Base-by-base conservation (phyloP, 495 filamentous ascomycete genomes). In the Ramalina intermedia region DNA sequence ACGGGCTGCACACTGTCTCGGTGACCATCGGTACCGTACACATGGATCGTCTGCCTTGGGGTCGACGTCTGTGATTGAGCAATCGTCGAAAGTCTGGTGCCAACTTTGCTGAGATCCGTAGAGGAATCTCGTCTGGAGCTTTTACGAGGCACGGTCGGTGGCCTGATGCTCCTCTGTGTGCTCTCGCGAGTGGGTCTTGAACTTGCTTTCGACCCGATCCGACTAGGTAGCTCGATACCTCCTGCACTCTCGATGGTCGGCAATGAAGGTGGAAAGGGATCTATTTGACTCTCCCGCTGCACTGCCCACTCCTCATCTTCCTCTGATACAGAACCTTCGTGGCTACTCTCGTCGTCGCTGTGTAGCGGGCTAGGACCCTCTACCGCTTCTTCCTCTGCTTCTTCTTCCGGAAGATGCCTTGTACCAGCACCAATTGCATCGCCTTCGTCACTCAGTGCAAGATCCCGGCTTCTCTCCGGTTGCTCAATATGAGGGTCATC, bases 211-310 rank as follows among this genome's bases (percentile, higher is more conserved):
- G 79, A 81, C 16, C 71, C 72, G 26, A 78, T 65, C 35, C 80
- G 74, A 55, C 75, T 82, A n/a, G 79, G 77, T 12, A 82, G 59
- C 57, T 77, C 74, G 51, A 84, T 81, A 41, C 66, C 73, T 49
- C 73, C 77, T 18, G 72, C 77, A 26, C 75, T 66, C 50, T 84
- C 76, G 41, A 86, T 69, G 5, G 68, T 67, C 3, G 79, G 80
- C 21, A 88, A 65, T 3, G 69, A 63, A 4, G 79, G 80, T 14
- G 76, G 69, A 1, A 77, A 60, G 43, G 72, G 67, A 38, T 70
- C 66, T 17, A 76, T 57, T 27, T 61, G 62, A 43, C 47, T 64
- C 64, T 45, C 47, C 33, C 58, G 49, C 55, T 59, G 37, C 48
- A 38, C 41, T n/a, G 52, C 43, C 49, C 63, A 58, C 50, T 59